Base-by-base conservation (phyloP, 345 rosid species). In the Pistacia integerrima region DNA sequence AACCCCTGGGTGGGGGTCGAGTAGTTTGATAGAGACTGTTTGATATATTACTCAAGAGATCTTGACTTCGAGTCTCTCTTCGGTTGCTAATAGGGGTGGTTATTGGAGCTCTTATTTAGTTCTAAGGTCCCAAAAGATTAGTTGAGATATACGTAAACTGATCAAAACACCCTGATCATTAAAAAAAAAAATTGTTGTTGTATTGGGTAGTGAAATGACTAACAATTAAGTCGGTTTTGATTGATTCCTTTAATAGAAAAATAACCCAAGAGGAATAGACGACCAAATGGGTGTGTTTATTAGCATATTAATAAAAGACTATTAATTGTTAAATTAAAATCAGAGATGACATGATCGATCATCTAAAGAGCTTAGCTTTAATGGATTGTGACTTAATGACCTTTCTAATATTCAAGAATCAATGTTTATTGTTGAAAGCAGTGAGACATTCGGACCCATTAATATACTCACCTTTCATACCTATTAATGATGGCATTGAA, bases 361-460 rank as follows among this genome's bases (percentile, higher is more conserved):
- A 6, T 67, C 70, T 13, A 22, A 56, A 12, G 64, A 56, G 52
- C 62, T 8, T 33, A 38, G 41, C 41, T 20, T 4, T 1, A 54
- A 4, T 22, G 46, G 16, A 22, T 33, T 49, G 46, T 22, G 57
- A 61, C 57, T 61, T 62, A 20, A 48, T 61, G 68, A 33, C 41
- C 67, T 18, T 30, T 69, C 56, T 51, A 51, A 25, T 12, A 51
- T 14, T 52, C 57, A n/a, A 25, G 18, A 54, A 41, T 41, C 16
- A 63, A 64, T 56, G 20, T 38, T 28, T 52, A 33, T 67, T 64
- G 70, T 70, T 70, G 66, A 64, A 64, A 77, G 72, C 67, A 41
- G 52, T 58, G 20, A 38, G 66, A 30, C 69, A 63, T 44, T 22
- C 33, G 78, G 82, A 54, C 82, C 78, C 78, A 74, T 30, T 30